phyloP scores from a whole-genome alignment of 23 red algal species.

The Gracilaria caudata region DNA sequence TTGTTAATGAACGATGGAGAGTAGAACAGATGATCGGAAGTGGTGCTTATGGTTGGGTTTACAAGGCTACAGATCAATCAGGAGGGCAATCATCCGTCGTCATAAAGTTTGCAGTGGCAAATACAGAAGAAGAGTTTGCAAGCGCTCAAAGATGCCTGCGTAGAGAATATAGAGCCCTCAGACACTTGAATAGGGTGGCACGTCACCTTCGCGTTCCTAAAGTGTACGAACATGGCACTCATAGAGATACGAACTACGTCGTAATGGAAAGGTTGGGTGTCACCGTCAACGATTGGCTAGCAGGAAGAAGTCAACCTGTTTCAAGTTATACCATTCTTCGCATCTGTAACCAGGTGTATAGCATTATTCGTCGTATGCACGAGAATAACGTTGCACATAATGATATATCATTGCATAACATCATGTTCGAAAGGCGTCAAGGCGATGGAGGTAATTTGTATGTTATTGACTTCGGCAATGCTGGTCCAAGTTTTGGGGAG shows the following conservation, averaged over 20 bases:
- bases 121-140: background rate
- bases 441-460: background rate
- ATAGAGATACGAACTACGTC: background rate
- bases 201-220: background rate
- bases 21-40: background rate
- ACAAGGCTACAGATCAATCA: background rate
- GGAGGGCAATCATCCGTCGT: background rate
- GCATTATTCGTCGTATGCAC: background rate
- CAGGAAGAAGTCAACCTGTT: background rate
- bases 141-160: background rate
- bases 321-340: constrained; percentile 3
- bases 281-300: background rate
- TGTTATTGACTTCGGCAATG: background rate
- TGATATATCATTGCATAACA: background rate
- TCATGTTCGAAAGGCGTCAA: background rate
- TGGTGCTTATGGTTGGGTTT: background rate
- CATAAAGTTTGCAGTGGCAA: background rate
- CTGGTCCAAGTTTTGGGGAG: background rate
- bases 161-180: background rate
- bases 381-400: background rate
- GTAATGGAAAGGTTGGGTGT: background rate
- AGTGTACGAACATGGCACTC: background rate
- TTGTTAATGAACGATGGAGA: background rate
- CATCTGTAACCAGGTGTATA: background rate
- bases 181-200: background rate